phyloP scores from a whole-genome alignment of 2,329 filamentous ascomycete genomes.

The Aureobasidium subglaciale region DNA sequence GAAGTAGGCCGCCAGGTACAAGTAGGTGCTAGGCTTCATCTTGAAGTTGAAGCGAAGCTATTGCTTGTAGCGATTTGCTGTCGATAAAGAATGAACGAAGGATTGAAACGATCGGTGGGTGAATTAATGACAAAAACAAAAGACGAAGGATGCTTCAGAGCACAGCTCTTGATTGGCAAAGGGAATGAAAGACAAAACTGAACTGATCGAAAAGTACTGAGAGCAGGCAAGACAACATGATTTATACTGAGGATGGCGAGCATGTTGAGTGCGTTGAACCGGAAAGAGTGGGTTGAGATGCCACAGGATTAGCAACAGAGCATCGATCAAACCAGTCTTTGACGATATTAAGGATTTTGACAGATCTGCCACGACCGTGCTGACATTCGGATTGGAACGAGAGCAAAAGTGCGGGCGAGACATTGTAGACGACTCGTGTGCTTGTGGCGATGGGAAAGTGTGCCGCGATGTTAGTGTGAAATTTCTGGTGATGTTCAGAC shows the following conservation, averaged over 20 bases:
- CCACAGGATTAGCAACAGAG: slow-evolving; percentile 10
- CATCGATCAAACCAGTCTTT: slow-evolving; percentile 2
- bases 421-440: not conserved
- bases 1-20: slow-evolving; percentile 11
- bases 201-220: slow-evolving; percentile 1
- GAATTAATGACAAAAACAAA: slow-evolving; percentile 2
- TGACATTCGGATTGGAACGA: not conserved
- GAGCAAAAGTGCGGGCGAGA: not conserved
- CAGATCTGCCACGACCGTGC: not conserved
- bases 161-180: slow-evolving; percentile 12
- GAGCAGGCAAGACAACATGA: not conserved
- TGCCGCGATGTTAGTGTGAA: not conserved
- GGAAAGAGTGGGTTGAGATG: not conserved
- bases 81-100: slow-evolving; percentile 2
- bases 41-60: not conserved
- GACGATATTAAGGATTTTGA: slow-evolving; percentile 4
- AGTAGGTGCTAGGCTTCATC: slow-evolving; percentile 7
- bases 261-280: not conserved
- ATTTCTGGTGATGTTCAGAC: not conserved
- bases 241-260: slow-evolving; percentile 1
- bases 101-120: slow-evolving; percentile 1
- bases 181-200: slow-evolving; percentile 4
- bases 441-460: not conserved
- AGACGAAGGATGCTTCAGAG: slow-evolving; percentile 7
- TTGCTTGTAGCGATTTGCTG: not conserved